Evolutionary conservation across 257 asterid genomes (phyloP), one percentile per base, ranked within the genome.

Genomic region (Nemophila menziesii): DNA sequence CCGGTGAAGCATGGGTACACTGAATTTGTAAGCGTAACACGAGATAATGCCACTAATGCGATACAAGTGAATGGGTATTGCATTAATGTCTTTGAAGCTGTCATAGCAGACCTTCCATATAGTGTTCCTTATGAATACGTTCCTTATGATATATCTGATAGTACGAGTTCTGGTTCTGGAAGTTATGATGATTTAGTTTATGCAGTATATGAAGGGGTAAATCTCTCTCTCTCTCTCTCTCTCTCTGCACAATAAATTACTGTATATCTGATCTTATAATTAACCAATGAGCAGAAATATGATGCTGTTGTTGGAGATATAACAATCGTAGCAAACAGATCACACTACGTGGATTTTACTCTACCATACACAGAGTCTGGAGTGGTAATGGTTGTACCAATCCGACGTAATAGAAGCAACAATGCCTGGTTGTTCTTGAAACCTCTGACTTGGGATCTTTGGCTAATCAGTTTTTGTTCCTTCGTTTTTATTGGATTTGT

Each of bases 361-460:
- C 82, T 62, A 8, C 46, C 81, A 12, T 56, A 62, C 52, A 60
- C 72, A 0, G 68, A 66, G 33, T 33, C 78, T 16, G 73, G 71
- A 18, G 14, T 72, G 16, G 56, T 49, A 8, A 64, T 68, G 68
- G 60, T 68, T 16, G 80, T 72, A 22, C 73, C 70, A 0, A n/a
- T 54, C 20, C 51, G 36, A 39, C 39, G 54, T 6, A 43, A 59
- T 16, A 21, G 64, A 5, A 7, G 36, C 0, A 43, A 54, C 39
- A 58, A 7, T 43, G 60, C 51, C 14, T 73, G 69, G 73, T 24
- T 73, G 20, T 68, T 73, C 23, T 4, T 68, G 51, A 58, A 68
- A 52, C 80, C 80, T 16, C 69, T 73, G 60, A 73, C 74, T 69
- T 65, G 80, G 80, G 5, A 56, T 12, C 56, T 73, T n/a, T n/a